These are phyloP conservation scores for Reutealis trisperma DNA, from an alignment of 345 rosid species.

Conservation along the genomic window DNA sequence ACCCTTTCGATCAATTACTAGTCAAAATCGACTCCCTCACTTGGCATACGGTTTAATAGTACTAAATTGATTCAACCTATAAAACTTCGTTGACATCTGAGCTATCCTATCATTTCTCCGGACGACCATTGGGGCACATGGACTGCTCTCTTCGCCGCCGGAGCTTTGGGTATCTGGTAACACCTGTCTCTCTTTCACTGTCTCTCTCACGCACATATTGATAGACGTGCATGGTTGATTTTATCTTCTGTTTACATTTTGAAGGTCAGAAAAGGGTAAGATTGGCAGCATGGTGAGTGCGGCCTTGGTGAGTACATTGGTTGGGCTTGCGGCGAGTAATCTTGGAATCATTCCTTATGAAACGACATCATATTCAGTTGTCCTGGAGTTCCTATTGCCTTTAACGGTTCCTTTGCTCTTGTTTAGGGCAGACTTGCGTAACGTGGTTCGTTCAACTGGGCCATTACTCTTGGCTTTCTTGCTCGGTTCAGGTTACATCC, in stretches of 20 bases:
- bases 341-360: slow-evolving; percentile 62
- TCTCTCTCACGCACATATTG: not conserved
- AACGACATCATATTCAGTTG: slow-evolving; percentile 60
- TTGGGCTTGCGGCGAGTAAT: slow-evolving; percentile 80
- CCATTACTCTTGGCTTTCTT: slow-evolving; percentile 69
- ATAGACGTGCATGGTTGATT: not conserved
- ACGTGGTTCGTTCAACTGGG: slow-evolving; percentile 63
- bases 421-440: slow-evolving; percentile 80
- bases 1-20: not conserved
- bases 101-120: slow-evolving; percentile 60
- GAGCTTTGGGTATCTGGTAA: slow-evolving; percentile 90
- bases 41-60: not conserved
- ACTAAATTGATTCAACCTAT: not conserved
- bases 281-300: slow-evolving; percentile 77
- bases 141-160: slow-evolving; percentile 76
- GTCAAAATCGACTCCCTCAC: too few species aligned
- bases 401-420: slow-evolving; percentile 65
- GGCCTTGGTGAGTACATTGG: slow-evolving; percentile 73
- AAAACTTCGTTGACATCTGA: slow-evolving; percentile 39
- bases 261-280: slow-evolving; percentile 82
- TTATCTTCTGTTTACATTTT: not conserved
- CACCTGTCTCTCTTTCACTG: not conserved
- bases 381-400: slow-evolving; percentile 69
- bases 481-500: slow-evolving; percentile 60
- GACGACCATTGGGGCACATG: slow-evolving; percentile 78